A percentile compares a stretch with the other conserved stretches of the same genome.
Conservation (phyloP, 2,329 filamentous ascomycete genomes). For the Monilinia vaccinii-corymbosi region DNA sequence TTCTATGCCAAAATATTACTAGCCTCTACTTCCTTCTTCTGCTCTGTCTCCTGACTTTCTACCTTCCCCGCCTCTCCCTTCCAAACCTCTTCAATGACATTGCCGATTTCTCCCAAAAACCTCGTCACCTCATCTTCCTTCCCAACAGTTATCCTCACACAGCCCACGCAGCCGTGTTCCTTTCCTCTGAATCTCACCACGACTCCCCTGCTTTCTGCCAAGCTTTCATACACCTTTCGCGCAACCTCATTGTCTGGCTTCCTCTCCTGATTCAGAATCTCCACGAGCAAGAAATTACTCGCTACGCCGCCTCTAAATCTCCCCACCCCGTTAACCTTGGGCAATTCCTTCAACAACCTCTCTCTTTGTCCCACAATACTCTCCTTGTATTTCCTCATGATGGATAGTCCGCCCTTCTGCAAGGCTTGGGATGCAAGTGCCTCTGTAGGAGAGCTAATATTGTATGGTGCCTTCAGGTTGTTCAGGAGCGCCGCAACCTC, state of each 20-base stretch:
- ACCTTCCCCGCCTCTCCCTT: conserved; percentile 1
- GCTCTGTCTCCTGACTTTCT: conserved; percentile 16
- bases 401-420: conserved; percentile 52
- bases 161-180: conserved; percentile 82
- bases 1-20: conserved; percentile 23
- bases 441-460: conserved; percentile 81
- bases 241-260: conserved; percentile 73
- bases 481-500: conserved; percentile 76
- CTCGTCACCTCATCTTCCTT: conserved; percentile 78
- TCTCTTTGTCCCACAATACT: conserved; percentile 68
- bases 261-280: conserved; percentile 68
- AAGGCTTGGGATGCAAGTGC: conserved; percentile 70
- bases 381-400: conserved; percentile 64
- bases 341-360: conserved; percentile 64
- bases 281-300: conserved; percentile 85
- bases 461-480: conserved; percentile 92
- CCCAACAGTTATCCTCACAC: conserved; percentile 83
- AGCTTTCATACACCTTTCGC: conserved; percentile 67
- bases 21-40: conserved; percentile 20
- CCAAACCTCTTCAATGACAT: conserved; percentile 22
- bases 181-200: conserved; percentile 91
- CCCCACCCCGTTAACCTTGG: conserved; percentile 68
- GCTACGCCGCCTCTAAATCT: conserved; percentile 69
- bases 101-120: conserved; percentile 60
- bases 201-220: conserved; percentile 81